Percentiles rank a stretch among this genome's conserved stretches.
These are phyloP conservation scores for Candida lessepsii DNA, from an alignment of 805 yeast genomes.

Conservation along the genomic window DNA sequence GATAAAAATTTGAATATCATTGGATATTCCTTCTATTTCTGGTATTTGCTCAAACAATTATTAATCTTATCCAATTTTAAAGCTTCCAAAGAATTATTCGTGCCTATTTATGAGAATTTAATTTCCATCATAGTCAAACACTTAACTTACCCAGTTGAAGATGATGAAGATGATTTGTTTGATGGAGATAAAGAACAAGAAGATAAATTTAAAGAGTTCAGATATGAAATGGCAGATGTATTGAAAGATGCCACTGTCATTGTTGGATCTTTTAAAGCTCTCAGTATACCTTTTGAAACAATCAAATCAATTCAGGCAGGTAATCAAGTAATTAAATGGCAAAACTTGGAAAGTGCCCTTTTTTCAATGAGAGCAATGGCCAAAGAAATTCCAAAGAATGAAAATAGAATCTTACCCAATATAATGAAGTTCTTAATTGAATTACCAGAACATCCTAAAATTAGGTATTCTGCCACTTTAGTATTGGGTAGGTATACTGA, in stretches of 20 bases:
- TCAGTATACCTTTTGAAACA: constrained; percentile 65
- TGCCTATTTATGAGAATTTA: constrained; percentile 57
- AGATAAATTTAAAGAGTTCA: constrained; percentile 88
- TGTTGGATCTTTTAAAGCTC: constrained; percentile 71
- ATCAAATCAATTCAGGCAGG: constrained; percentile 41
- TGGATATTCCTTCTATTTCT: constrained; percentile 86
- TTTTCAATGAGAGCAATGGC: constrained; percentile 95
- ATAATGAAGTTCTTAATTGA: constrained; percentile 67
- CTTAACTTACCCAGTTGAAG: constrained; percentile 65
- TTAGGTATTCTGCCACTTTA: constrained; percentile 88
- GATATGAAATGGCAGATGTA: constrained; percentile 98
- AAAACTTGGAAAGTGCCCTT: constrained; percentile 82
- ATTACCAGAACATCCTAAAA: constrained; percentile 80
- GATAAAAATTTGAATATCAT: constrained; percentile 87
- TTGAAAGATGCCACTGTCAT: constrained; percentile 92
- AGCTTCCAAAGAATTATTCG: constrained; percentile 48
- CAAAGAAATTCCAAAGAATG: constrained; percentile 71
- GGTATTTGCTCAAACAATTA: constrained; percentile 80
- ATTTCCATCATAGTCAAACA: constrained; percentile 63
- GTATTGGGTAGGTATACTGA: constrained; percentile 95
- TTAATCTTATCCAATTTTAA: constrained; percentile 58
- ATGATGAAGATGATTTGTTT: constrained; percentile 41
- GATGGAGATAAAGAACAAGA: constrained; percentile 72
- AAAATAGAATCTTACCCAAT: constrained; percentile 67
- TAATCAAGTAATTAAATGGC: constrained; percentile 58